Base-by-base conservation (phyloP, 2,329 filamentous ascomycete genomes). In the Phyllosticta capitalensis region DNA sequence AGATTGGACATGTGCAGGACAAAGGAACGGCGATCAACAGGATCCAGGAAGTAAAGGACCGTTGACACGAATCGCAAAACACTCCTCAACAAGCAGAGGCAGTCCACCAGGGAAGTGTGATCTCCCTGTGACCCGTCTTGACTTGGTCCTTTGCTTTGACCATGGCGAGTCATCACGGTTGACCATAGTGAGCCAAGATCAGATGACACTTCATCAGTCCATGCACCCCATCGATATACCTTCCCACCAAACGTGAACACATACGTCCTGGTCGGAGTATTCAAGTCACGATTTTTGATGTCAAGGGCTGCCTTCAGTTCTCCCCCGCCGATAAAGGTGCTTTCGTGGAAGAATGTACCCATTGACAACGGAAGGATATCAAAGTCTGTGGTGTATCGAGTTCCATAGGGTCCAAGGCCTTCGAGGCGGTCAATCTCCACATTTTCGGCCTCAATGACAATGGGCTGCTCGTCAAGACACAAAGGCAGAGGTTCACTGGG, bases 301-400 rank as follows among this genome's bases (percentile, higher is more conserved):
- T 69, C 63, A 5, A 85, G 63, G 38, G 77, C 77, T 38, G 72
- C 74, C 17, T 69, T 66, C 53, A 85, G 77, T 24, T 80, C 78
- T 2, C 80, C 81, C 63, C 81, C 81, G 26, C 83, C 83, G 60
- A 85, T 73, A 61, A 85, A 81, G 4, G 81, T 83, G 52, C 72
- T 75, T 51, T 76, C 69, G 62, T 82, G 79, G 62, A 84, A 85
- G 64, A 77, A 83, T 0, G 79, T 82, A 1, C 78, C 81, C 6
- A 73, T 62, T 9, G 70, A 71, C 7, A 85, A 67, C 22, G 80
- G 78, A 5, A 67, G 67, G 9, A 83, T 69, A 56, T 80, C 79
- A 61, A 85, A 85, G 62, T 79, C 78, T 10, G 74, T 72, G 1
- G 81, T 69, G 63, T 83, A 84, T 20, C 72, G 71, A 3, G 74